phyloP scores from a whole-genome alignment of 1,284 basidiomycete species.

The Tremellales sp. region DNA sequence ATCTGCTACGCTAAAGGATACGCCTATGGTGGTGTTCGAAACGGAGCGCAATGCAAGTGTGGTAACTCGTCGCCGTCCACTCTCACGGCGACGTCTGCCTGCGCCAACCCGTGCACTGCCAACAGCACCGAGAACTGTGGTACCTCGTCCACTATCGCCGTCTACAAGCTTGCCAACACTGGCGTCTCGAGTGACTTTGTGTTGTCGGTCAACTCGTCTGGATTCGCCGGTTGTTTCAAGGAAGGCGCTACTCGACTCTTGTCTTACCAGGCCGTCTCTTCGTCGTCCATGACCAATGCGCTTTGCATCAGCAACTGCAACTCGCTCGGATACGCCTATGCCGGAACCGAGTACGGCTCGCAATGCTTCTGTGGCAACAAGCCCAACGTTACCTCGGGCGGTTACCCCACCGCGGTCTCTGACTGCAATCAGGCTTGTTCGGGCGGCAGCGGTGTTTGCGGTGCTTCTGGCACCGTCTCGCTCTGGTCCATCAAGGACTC shows the following conservation, averaged over 20 bases:
- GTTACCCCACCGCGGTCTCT: neutral
- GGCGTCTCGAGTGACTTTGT: slow-evolving; percentile 10
- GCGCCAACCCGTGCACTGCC: slow-evolving; percentile 18
- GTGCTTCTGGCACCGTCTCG: neutral
- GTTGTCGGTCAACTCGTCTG: slow-evolving; percentile 12
- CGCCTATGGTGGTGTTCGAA: slow-evolving; percentile 20
- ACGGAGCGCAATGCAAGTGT: slow-evolving; percentile 26
- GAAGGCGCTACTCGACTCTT: slow-evolving; percentile 18
- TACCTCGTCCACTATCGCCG: slow-evolving; percentile 7
- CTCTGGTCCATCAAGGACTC: neutral
- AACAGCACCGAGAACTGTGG: slow-evolving; percentile 17
- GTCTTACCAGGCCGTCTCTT: slow-evolving; percentile 5
- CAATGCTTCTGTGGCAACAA: slow-evolving; percentile 22
- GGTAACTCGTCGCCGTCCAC: slow-evolving; percentile 15
- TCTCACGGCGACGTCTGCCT: slow-evolving; percentile 12
- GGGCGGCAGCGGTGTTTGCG: slow-evolving; percentile 2
- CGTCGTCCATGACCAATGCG: slow-evolving; percentile 11
- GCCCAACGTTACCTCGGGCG: too few relatives aligned
- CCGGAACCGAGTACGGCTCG: slow-evolving; percentile 22
- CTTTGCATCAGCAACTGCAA: slow-evolving; percentile 19
- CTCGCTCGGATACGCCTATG: slow-evolving; percentile 15
- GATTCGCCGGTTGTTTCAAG: slow-evolving; percentile 23
- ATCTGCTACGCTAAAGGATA: slow-evolving; percentile 19
- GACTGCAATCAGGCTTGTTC: slow-evolving; percentile 11
- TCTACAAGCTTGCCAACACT: slow-evolving; percentile 9